phyloP scores from a whole-genome alignment of 768 basidiomycete species.

The Russula virescens region DNA sequence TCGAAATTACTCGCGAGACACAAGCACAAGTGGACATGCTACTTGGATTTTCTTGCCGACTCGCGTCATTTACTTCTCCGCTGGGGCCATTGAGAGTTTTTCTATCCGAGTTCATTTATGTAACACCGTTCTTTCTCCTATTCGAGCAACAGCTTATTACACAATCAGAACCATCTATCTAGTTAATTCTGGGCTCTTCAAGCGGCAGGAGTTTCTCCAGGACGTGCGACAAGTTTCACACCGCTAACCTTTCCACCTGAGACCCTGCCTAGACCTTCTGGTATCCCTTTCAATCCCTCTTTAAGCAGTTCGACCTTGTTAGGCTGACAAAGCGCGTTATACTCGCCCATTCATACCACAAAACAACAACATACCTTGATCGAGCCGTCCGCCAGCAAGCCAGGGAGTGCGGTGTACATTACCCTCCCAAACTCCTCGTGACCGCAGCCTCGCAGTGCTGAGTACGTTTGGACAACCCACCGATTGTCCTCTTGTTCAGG shows the following conservation, averaged over 20 bases:
- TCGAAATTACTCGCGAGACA: no score
- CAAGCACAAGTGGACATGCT: no score
- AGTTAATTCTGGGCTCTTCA: no score
- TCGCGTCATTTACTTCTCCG: no score
- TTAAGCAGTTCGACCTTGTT: slow-evolving; percentile 26
- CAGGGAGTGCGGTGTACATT: slow-evolving; percentile 7
- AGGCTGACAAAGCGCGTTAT: slow-evolving; percentile 20
- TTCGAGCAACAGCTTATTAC: no score
- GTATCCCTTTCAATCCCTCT: slow-evolving; percentile 27
- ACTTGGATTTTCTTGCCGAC: no score
- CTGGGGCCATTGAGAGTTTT: no score
- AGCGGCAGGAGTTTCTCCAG: not conserved
- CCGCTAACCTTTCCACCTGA: slow-evolving; percentile 26
- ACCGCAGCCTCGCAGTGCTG: not conserved
- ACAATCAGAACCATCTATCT: no score
- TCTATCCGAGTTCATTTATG: no score
- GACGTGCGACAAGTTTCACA: slow-evolving; percentile 26
- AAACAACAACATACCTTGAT: slow-evolving; percentile 15
- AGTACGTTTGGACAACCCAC: not conserved
- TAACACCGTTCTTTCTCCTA: no score
- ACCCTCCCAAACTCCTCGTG: slow-evolving; percentile 6
- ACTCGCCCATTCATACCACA: not conserved
- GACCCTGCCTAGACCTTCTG: slow-evolving; percentile 23
- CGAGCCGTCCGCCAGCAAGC: slow-evolving; percentile 8
- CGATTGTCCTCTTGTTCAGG: not conserved